phyloP scores from a whole-genome alignment of 1,284 basidiomycete species.

The Austroboletus niveus region DNA sequence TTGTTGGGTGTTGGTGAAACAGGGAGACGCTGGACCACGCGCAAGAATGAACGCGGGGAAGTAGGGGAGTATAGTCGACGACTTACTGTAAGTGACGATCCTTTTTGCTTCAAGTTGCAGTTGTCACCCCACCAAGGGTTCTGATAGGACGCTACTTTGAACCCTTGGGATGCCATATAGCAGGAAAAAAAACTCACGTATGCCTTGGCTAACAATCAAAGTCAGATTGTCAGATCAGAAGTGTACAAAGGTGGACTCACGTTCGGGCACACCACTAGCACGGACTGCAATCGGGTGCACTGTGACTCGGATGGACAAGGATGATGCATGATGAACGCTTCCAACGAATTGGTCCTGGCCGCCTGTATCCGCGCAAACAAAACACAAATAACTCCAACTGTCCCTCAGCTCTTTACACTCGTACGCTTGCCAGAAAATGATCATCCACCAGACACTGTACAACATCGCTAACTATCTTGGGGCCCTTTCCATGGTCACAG shows the following conservation, averaged over 20 bases:
- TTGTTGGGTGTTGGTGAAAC: slow-evolving; percentile 72
- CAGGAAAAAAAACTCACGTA: slow-evolving; percentile 52
- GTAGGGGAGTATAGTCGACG: background rate
- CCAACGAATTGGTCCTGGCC: background rate
- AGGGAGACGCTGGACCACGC: slow-evolving; percentile 69
- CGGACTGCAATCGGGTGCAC: slow-evolving; percentile 61
- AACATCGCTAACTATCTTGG: slow-evolving; percentile 82
- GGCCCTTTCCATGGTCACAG: slow-evolving; percentile 77
- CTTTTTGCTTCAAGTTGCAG: slow-evolving; percentile 69
- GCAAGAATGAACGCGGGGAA: background rate
- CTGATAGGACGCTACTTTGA: slow-evolving; percentile 40
- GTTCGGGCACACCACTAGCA: slow-evolving; percentile 67
- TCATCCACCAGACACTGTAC: slow-evolving; percentile 78
- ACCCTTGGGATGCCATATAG: slow-evolving; percentile 5
- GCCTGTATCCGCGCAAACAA: background rate
- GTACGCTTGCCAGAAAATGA: slow-evolving; percentile 45
- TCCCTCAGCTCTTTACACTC: too few relatives aligned
- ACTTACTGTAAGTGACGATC: slow-evolving; percentile 78
- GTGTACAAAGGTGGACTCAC: slow-evolving; percentile 35
- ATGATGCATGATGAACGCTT: background rate
- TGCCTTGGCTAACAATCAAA: slow-evolving; percentile 46
- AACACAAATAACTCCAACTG: too few relatives aligned
- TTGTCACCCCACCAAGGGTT: slow-evolving; percentile 92
- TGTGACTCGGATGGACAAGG: slow-evolving; percentile 22
- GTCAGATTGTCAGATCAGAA: slow-evolving; percentile 1